Evolutionary conservation across 2,329 filamentous ascomycete genomes (phyloP).

Genomic region (Colletotrichum kahawae): DNA sequence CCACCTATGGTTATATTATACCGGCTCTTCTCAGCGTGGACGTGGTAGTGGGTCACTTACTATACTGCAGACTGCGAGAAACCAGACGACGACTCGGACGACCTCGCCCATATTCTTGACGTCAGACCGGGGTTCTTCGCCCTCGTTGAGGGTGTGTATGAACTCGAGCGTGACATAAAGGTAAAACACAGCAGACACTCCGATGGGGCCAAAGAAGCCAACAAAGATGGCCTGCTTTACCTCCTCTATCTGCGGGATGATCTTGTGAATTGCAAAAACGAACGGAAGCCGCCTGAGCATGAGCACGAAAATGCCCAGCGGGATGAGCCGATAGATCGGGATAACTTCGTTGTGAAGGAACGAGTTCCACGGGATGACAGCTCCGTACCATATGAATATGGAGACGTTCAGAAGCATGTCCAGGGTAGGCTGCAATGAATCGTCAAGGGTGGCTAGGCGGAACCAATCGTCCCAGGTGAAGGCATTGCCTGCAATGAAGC

Average conservation of each 20-base stretch:
- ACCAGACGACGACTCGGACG: constrained; percentile 81
- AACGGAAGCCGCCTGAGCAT: constrained; percentile 79
- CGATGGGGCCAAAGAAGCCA: constrained; percentile 92
- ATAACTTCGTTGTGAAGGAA: constrained; percentile 74
- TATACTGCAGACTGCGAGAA: constrained; percentile 81
- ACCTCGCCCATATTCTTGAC: constrained; percentile 69
- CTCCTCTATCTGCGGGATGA: constrained; percentile 80
- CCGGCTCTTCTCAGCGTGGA: not conserved
- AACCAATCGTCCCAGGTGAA: constrained; percentile 98
- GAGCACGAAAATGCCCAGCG: constrained; percentile 77
- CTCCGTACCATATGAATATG: constrained; percentile 91
- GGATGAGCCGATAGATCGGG: constrained; percentile 74
- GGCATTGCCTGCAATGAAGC: constrained; percentile 88
- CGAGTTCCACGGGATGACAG: constrained; percentile 78
- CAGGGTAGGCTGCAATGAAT: constrained; percentile 91
- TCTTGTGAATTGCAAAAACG: constrained; percentile 73
- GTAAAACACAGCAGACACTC: constrained; percentile 90
- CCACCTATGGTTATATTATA: constrained; percentile 52
- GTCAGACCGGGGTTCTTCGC: constrained; percentile 68
- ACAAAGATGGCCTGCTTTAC: constrained; percentile 80
- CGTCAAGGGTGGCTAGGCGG: constrained; percentile 84
- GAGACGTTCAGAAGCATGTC: constrained; percentile 92
- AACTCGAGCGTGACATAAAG: constrained; percentile 83
- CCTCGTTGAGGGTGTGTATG: constrained; percentile 60
- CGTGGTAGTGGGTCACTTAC: constrained; percentile 53